phyloP scores from a whole-genome alignment of 2,329 filamentous ascomycete genomes.

The Colletotrichum chrysophilum region DNA sequence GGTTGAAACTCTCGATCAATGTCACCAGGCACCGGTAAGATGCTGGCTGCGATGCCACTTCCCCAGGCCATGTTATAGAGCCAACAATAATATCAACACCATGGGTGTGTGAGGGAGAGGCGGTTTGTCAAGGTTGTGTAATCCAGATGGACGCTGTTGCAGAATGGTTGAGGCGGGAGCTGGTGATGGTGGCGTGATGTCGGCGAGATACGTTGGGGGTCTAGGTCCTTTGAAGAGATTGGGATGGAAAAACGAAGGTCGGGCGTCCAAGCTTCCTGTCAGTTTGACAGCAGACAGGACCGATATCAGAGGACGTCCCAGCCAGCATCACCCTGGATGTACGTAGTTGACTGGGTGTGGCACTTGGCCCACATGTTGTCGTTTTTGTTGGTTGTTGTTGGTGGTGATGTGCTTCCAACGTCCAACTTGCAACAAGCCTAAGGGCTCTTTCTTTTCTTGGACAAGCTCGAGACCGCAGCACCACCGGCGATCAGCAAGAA shows the following conservation, averaged over 20 bases:
- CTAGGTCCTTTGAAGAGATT: background rate
- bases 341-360: background rate
- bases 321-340: background rate
- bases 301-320: background rate
- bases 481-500: background rate
- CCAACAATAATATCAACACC: background rate
- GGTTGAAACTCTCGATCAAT: constrained; percentile 3
- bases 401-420: background rate
- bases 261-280: background rate
- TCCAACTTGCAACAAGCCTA: background rate
- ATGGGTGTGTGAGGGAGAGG: background rate
- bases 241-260: background rate
- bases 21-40: background rate
- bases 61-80: background rate
- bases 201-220: background rate
- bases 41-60: background rate
- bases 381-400: background rate
- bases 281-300: background rate
- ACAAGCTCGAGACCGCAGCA: background rate
- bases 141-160: background rate
- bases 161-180: background rate
- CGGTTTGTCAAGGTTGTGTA: constrained; percentile 1
- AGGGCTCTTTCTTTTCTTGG: background rate
- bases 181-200: constrained; percentile 5
- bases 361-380: background rate